These are phyloP conservation scores for Fusarium sp. DNA, from an alignment of 2,329 filamentous ascomycete genomes.

Conservation along the genomic window DNA sequence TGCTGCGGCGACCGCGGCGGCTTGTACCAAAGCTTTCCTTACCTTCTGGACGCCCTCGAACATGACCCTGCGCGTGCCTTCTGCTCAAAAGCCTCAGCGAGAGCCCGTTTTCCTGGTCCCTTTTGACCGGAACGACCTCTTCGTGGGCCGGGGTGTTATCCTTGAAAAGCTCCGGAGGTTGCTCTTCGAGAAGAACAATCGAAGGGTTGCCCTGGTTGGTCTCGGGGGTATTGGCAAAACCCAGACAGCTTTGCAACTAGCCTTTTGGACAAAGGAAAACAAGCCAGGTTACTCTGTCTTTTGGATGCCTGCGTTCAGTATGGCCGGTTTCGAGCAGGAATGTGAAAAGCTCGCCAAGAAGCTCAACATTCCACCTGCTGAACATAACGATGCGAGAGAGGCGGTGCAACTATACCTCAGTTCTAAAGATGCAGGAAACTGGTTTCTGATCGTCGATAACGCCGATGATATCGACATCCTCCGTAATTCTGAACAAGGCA, in stretches of 20 bases:
- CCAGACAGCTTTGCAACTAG: conserved; percentile 30
- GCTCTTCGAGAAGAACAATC: not conserved
- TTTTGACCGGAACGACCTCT: not conserved
- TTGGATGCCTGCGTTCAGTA: conserved; percentile 22
- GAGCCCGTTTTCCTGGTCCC: not conserved
- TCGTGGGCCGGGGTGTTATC: not conserved
- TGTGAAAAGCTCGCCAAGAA: not conserved
- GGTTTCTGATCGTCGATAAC: conserved; percentile 48
- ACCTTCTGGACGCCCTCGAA: too few species aligned
- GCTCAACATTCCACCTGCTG: not conserved
- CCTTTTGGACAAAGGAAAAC: conserved; percentile 12
- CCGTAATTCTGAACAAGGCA: not conserved
- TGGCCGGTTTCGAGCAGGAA: conserved; percentile 18
- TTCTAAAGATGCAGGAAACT: conserved; percentile 36
- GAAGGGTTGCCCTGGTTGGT: conserved; percentile 9
- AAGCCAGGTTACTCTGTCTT: conserved; percentile 23
- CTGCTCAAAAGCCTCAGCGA: too few species aligned
- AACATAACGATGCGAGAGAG: not conserved
- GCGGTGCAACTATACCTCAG: conserved; percentile 32
- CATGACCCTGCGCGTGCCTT: too few species aligned
- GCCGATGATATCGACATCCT: conserved; percentile 38
- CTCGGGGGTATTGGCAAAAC: conserved; percentile 31
- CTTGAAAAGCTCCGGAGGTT: not conserved
- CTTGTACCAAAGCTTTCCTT: too few species aligned
- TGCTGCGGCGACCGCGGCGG: too few species aligned